Evolutionary conservation across 2,329 filamentous ascomycete genomes (phyloP), one percentile per base, ranked within the genome.

Genomic region (Aspergillus jensenii): DNA sequence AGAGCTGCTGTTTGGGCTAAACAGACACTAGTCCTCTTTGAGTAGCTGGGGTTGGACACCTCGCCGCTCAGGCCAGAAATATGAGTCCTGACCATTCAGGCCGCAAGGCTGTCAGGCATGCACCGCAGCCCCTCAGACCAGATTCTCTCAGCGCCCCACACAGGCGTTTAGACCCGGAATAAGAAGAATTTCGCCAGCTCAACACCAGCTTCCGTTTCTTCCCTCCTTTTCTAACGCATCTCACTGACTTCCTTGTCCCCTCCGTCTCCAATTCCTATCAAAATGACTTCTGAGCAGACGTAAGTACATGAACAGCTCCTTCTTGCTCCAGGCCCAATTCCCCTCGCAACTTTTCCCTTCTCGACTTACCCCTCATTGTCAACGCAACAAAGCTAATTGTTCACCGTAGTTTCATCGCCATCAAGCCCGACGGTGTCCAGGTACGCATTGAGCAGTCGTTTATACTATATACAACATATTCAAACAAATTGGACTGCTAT

Each of bases 391-490:
- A 68, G 66, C 71, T 77, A 68, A 78, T 58, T 60, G 62, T 59
- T 69, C 62, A 58, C 48, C 62, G 69, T 74, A 98, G 93, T 84
- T 98, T 98, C 90, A 98, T 98, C 87, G 95, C 95, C 78, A 91
- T 99, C 87, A 99, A 99, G 92, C 95, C 93, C 73, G 95, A 98
- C 83, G 95, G 95, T 80, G 95, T 98, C 83, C 95, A 97, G 89
- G 92, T 96, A 88, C 70, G 71, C 54, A 57, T 48, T 52, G 25
- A 53, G 44, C 52, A 48, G 44, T 41, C 23, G 27, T 41, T 41
- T 39, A 39, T 31, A 37, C 14, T 21, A 40, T 25, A 14, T 17
- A 21, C 43, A 14, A 27, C 33, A 33, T 39, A 46, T 11, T 49
- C 15, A 17, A 52, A 52, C 51, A 59, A 49, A 41, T 35, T 19